Percentiles rank a stretch among this genome's conserved stretches.
Conservation (phyloP, 306 rosid genomes). For the Malus sylvestris region DNA sequence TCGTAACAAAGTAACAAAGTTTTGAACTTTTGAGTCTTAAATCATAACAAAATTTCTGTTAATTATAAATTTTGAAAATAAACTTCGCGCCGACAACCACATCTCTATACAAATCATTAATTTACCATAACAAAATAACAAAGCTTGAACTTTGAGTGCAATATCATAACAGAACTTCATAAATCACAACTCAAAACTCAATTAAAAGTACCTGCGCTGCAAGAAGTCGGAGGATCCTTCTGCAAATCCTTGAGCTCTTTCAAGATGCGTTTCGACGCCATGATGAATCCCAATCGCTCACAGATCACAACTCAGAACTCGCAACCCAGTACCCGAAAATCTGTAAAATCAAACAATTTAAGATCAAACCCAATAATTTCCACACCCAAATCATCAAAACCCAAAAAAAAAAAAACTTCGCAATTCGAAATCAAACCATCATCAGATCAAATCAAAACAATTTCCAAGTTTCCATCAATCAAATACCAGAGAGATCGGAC, state of each 20-base stretch:
- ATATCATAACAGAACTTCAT: not conserved
- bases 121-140: not conserved
- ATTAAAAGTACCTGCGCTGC: conserved; percentile 56
- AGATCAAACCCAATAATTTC: not conserved
- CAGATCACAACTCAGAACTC: not conserved
- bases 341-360: not conserved
- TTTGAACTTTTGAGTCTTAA: too few relatives aligned
- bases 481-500: conserved; percentile 12
- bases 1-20: too few relatives aligned
- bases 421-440: too few relatives aligned
- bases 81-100: too few relatives aligned
- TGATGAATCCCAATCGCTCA: conserved; percentile 1
- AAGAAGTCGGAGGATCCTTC: conserved; percentile 84
- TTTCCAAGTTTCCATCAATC: not conserved
- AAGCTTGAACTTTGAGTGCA: not conserved
- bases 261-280: conserved; percentile 77
- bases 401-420: not conserved
- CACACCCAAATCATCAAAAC: not conserved
- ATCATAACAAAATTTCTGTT: too few relatives aligned
- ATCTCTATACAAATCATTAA: too few relatives aligned
- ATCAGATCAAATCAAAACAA: not conserved
- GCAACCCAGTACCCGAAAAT: not conserved
- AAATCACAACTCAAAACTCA: not conserved
- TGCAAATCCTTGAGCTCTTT: conserved; percentile 75
- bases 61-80: too few relatives aligned